Evolutionary conservation across 2,329 filamentous ascomycete species (phyloP), one percentile per base, ranked within the genome.

Genomic region (Pestalotiopsis sp.): DNA sequence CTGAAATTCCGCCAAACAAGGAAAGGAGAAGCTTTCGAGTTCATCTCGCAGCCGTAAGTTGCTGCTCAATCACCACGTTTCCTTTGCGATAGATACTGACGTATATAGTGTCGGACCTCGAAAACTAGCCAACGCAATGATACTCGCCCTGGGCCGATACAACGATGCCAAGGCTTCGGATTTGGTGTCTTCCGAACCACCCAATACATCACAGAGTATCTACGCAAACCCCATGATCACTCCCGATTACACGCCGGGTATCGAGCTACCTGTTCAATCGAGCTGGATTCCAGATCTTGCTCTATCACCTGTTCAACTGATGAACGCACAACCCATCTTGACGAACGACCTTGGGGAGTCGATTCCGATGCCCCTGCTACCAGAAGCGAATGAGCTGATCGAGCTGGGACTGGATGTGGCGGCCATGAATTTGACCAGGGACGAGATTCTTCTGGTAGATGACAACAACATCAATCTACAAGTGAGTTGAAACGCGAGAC

Each of bases 391-490:
- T 4, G 14, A 52, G 20, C 27, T 23, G 17, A 13, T 27, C 9
- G 17, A 17, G 5, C 6, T 36, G 23, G 20, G 25, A 27, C 38
- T 3, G n/a, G 65, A n/a, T 17, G 1, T 25, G 4, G 39, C 27
- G 11, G 17, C 12, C 3, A n/a, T 20, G 64, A 45, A 27, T 49
- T 65, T 67, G 14, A 56, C 0, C 17, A 27, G 23, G 6, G 36
- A 65, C n/a, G 23, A 66, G 4, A 67, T 81, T 4, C 74, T 84
- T 0, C 76, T 84, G 0, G 82, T 83, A 0, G 81, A 84, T 20
- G 82, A 83, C 64, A 83, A 83, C 65, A 69, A 72, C 2, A 82
- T 84, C 68, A 84, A 84, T 52, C 68, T 82, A 0, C 71, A 72
- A 68, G 74, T 74, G 65, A 38, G 68, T 4, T 7, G 13, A 36